These are phyloP conservation scores for Skeletonema potamos DNA, from an alignment of 108 stramenopile genomes.

Conservation along the genomic window DNA sequence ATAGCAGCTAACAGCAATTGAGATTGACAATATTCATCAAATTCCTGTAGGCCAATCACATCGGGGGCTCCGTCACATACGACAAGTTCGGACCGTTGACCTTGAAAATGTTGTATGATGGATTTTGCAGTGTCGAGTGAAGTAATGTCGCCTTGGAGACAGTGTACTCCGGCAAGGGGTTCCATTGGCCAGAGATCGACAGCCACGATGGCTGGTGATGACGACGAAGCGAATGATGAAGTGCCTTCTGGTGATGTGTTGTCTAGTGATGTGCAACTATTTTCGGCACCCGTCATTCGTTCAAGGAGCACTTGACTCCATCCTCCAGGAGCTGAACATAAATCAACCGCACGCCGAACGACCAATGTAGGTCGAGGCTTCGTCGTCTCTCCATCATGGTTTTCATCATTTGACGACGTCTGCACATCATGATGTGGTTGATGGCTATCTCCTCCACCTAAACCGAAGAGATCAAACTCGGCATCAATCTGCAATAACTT, in stretches of 20 bases:
- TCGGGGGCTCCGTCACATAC: conserved; percentile 99
- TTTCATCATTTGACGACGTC: conserved; percentile 1
- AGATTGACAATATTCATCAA: conserved; percentile 95
- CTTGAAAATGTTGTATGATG: conserved; percentile 83
- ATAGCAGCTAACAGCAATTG: conserved; percentile 93
- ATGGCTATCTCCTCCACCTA: neutral
- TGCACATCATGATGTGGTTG: neutral
- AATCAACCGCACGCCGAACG: conserved; percentile 86
- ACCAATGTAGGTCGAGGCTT: neutral
- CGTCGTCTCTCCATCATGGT: neutral
- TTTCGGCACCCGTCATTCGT: conserved; percentile 36
- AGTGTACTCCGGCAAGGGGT: conserved; percentile 89
- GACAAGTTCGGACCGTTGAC: conserved; percentile 90
- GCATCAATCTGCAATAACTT: conserved; percentile 97
- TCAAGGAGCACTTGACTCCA: conserved; percentile 95
- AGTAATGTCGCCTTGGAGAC: conserved; percentile 96
- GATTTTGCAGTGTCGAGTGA: conserved; percentile 72
- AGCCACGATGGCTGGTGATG: conserved; percentile 77
- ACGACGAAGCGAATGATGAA: neutral
- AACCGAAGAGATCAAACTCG: conserved; percentile 88
- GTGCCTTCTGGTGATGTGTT: neutral
- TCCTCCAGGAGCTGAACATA: conserved; percentile 98
- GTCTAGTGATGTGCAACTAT: neutral
- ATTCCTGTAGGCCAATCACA: conserved; percentile 94
- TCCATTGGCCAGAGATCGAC: conserved; percentile 99